Conservation (phyloP, 2,329 filamentous ascomycete genomes). For the Botryotinia calthae region DNA sequence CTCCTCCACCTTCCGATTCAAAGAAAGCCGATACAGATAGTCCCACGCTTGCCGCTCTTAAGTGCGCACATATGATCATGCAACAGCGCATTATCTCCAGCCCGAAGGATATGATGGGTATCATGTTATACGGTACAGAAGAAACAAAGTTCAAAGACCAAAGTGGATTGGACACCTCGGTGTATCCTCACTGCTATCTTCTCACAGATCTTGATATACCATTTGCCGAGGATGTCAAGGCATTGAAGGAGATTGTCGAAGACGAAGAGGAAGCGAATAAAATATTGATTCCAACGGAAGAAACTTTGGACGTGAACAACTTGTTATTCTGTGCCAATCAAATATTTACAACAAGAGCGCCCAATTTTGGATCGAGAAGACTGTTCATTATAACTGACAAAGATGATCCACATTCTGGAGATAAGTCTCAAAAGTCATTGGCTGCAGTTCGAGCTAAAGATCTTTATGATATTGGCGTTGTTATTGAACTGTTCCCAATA, state of each 20-base stretch:
- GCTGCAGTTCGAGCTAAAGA: constrained; percentile 90
- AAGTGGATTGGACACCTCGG: constrained; percentile 51
- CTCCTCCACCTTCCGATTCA: constrained; percentile 59
- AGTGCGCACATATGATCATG: constrained; percentile 94
- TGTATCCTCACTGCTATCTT: constrained; percentile 90
- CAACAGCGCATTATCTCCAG: constrained; percentile 97
- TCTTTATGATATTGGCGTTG: constrained; percentile 87
- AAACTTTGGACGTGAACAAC: constrained; percentile 77
- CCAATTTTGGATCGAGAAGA: constrained; percentile 88
- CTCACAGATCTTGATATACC: constrained; percentile 86
- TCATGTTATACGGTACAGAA: constrained; percentile 86
- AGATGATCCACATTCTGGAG: constrained; percentile 74
- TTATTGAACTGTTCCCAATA: constrained; percentile 91
- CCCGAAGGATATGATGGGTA: constrained; percentile 95
- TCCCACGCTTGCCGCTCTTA: constrained; percentile 77
- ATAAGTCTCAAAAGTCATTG: constrained; percentile 70
- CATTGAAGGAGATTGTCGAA: constrained; percentile 71
- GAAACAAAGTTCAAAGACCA: constrained; percentile 75
- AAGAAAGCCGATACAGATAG: constrained; percentile 80
- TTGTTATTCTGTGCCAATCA: constrained; percentile 94
- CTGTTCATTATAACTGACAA: constrained; percentile 97
- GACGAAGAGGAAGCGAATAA: constrained; percentile 70
- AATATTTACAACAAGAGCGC: constrained; percentile 90
- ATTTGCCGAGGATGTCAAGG: constrained; percentile 80
- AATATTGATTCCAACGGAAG: constrained; percentile 66